Evolutionary conservation across 2,329 filamentous ascomycete species (phyloP).

Genomic region (Diaporthe citriasiana): DNA sequence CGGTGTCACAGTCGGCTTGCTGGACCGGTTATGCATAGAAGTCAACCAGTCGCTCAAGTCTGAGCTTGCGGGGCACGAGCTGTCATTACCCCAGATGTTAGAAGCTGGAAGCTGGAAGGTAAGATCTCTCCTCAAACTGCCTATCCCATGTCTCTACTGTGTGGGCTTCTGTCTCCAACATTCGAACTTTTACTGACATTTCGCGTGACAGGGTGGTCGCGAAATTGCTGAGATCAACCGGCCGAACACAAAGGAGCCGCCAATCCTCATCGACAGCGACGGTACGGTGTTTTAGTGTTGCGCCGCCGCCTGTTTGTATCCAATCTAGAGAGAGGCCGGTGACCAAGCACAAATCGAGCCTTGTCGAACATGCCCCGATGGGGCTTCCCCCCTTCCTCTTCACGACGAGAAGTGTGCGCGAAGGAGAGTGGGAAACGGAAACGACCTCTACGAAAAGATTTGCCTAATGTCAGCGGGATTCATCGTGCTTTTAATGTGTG

Average conservation of each 20-base stretch:
- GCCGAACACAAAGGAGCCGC: slow-evolving; percentile 95
- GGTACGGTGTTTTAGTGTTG: slow-evolving; percentile 87
- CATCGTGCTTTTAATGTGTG: slow-evolving; percentile 1
- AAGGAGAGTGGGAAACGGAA: slow-evolving; percentile 8
- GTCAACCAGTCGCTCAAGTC: slow-evolving; percentile 74
- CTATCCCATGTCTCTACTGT: not conserved
- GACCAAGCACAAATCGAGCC: slow-evolving; percentile 16
- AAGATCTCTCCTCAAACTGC: slow-evolving; percentile 49
- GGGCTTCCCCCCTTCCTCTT: not conserved
- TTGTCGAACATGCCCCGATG: not conserved
- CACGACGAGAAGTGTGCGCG: not conserved
- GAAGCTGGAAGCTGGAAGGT: slow-evolving; percentile 99
- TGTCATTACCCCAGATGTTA: slow-evolving; percentile 89
- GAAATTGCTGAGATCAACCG: slow-evolving; percentile 96
- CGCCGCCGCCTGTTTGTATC: slow-evolving; percentile 35
- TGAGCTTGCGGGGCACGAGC: slow-evolving; percentile 76
- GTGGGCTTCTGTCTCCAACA: not conserved
- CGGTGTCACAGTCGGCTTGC: slow-evolving; percentile 72
- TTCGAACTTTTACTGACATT: slow-evolving; percentile 1
- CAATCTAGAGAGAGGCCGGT: not conserved
- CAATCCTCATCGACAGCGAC: slow-evolving; percentile 96
- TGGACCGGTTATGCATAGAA: slow-evolving; percentile 67
- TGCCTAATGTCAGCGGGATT: slow-evolving; percentile 29
- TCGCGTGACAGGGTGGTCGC: slow-evolving; percentile 77
- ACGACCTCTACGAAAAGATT: slow-evolving; percentile 33